Base-by-base conservation (phyloP, 352 stramenopile species). In the Pythium dissotocum region DNA sequence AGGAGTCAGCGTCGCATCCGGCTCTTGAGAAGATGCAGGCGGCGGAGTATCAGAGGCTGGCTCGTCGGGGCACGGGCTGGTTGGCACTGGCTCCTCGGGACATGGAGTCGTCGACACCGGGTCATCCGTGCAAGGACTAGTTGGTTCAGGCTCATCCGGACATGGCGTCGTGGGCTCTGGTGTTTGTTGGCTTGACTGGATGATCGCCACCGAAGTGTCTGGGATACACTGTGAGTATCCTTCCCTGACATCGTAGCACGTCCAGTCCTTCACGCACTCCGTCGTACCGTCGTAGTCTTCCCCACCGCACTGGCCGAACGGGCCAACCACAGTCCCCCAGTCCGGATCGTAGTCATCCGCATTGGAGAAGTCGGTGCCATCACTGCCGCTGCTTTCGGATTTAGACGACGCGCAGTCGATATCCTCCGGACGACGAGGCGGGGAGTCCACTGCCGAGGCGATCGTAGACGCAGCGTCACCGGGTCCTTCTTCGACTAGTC, bases 221-320 rank as follows among this genome's bases (percentile, higher is more conserved):
- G 57, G 57, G 24, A 53, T 18, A 30, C 57, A 63, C 44, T 63
- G 57, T 4, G 38, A 63, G 40, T 30, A 36, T 6, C 12, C 44
- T 5, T 52, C 21, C 8, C 13, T 21, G 33, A 52, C 2, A 3
- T 36, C 57, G 6, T 38, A 42, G 57, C 57, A 63, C 8, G 35
- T 51, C 57, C 57, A 63, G 24, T 53, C 40, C 10, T 52, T 18
- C 6, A 53, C 13, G 38, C 57, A 63, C 38, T 36, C 30, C 3
- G 57, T 63, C 24, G 33, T 18, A 12, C 57, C 57, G 4, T 32
- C 30, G 40, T 63, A 54, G 21, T 53, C 24, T 1, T 24, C 13
- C 3, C 57, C 57, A 30, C 57, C 57, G 26, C 57, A 63, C 57
- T 54, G 35, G 4, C 6, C 38, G 24, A 35, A 63, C 0, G 57